Base-by-base conservation (phyloP, 345 rosid genomes). In the Draba incana region DNA sequence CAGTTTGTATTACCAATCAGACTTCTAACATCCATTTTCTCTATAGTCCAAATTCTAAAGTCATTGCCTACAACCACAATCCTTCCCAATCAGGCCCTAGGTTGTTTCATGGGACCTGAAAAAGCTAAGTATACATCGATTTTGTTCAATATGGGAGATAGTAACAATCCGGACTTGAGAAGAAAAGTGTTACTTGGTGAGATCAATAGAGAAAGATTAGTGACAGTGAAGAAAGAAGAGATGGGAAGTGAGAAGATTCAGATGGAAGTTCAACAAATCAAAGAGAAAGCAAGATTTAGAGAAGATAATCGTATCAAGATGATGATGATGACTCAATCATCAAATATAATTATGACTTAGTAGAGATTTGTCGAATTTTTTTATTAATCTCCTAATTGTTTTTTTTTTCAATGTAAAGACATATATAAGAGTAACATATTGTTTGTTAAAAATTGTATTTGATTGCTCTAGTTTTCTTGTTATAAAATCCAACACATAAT, bases 71-170 rank as follows among this genome's bases (percentile, higher is more conserved):
- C n/a, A n/a, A n/a, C n/a, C n/a, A n/a, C n/a, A n/a, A n/a, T n/a
- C n/a, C n/a, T n/a, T n/a, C n/a, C n/a, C n/a, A n/a, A n/a, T n/a
- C n/a, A n/a, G n/a, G n/a, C n/a, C n/a, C n/a, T n/a, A n/a, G n/a
- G n/a, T n/a, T n/a, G 23, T 53, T 52, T 62, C 31, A 5, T 6
- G 8, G 68, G 75, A 12, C 2, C 37, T 42, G 60, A 33, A 2
- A 70, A 70, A 43, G 44, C 13, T 0, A 51, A 69, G 45, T 69
- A 69, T 12, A 4, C 61, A 16, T 60, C 74, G 16, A 60, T 70
- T 41, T 31, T 60, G 33, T 70, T 70, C 61, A 60, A 70, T 52
- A 51, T 70, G 74, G 45, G 53, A 41, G 74, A 70, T 44, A 42
- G 47, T 12, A 52, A 11, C 61, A 70, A 70, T 23, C 75, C 68